Percentiles rank a stretch among this genome's conserved stretches.
These are phyloP conservation scores for Aspergillus olivimuriae DNA, from an alignment of 495 filamentous ascomycete genomes.

Conservation along the genomic window DNA sequence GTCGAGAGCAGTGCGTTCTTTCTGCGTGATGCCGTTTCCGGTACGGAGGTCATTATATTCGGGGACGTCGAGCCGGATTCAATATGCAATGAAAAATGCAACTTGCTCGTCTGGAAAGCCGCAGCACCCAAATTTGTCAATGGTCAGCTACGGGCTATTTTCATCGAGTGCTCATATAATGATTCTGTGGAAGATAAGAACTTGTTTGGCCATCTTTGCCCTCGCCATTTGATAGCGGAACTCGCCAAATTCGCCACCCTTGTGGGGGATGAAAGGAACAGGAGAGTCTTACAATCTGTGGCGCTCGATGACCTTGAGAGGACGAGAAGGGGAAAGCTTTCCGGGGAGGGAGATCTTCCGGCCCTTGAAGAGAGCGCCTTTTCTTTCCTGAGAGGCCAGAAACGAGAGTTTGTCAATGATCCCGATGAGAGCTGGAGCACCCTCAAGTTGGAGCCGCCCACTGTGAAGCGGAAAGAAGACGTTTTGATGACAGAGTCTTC, in stretches of 20 bases:
- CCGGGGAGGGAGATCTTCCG: too few relatives aligned
- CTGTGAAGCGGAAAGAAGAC: neutral
- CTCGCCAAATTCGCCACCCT: constrained; percentile 61
- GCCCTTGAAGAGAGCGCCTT: too few relatives aligned
- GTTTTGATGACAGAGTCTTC: neutral
- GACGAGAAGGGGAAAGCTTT: too few relatives aligned
- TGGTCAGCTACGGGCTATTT: constrained; percentile 66
- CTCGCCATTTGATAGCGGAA: constrained; percentile 72
- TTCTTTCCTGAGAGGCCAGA: too few relatives aligned
- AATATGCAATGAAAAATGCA: constrained; percentile 74
- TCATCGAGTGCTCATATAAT: constrained; percentile 94
- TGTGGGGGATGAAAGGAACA: constrained; percentile 38
- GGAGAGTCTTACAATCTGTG: too few relatives aligned
- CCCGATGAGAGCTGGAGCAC: neutral
- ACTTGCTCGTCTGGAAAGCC: constrained; percentile 69
- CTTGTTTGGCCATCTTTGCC: constrained; percentile 84
- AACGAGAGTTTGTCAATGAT: constrained; percentile 26
- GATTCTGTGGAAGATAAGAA: constrained; percentile 64
- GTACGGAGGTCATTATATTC: constrained; percentile 80
- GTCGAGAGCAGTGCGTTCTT: constrained; percentile 89
- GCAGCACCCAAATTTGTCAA: constrained; percentile 74
- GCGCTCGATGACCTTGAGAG: too few relatives aligned
- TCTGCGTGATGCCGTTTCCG: constrained; percentile 62
- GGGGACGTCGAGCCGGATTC: constrained; percentile 93
- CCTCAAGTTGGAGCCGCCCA: neutral